These are phyloP conservation scores for Penstemon newberryi DNA, from an alignment of 257 asterid genomes.

Conservation along the genomic window DNA sequence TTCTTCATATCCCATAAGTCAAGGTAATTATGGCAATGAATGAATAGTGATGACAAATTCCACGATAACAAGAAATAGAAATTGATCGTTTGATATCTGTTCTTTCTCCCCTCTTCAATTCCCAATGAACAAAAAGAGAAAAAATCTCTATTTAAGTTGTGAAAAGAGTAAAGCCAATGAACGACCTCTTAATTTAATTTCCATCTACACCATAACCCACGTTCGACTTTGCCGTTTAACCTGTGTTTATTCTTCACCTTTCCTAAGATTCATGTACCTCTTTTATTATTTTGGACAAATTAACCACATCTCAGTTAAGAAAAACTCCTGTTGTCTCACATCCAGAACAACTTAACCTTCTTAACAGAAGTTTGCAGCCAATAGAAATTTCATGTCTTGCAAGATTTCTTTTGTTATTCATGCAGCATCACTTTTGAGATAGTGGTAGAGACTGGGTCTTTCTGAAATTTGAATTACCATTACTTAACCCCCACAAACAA, in stretches of 20 bases:
- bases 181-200: not conserved
- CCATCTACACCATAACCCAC: not conserved
- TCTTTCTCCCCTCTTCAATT: not conserved
- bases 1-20: not conserved
- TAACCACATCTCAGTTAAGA: constrained; percentile 5
- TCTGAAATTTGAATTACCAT: not conserved
- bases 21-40: not conserved
- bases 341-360: not conserved
- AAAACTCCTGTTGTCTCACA: not conserved
- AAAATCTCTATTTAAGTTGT: not conserved
- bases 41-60: not conserved
- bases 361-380: not conserved
- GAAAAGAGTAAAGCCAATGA: not conserved
- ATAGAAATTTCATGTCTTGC: not conserved
- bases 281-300: not conserved
- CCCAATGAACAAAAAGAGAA: not conserved
- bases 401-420: not conserved
- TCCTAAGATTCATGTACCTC: not conserved
- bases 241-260: not conserved
- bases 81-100: constrained; percentile 2
- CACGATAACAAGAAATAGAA: not conserved
- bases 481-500: too few species aligned
- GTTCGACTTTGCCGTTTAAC: not conserved
- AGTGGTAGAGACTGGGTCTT: not conserved
- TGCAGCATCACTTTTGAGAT: not conserved